These are phyloP conservation scores for Pachyrhizus erosus DNA, from an alignment of 306 rosid species.

Conservation along the genomic window DNA sequence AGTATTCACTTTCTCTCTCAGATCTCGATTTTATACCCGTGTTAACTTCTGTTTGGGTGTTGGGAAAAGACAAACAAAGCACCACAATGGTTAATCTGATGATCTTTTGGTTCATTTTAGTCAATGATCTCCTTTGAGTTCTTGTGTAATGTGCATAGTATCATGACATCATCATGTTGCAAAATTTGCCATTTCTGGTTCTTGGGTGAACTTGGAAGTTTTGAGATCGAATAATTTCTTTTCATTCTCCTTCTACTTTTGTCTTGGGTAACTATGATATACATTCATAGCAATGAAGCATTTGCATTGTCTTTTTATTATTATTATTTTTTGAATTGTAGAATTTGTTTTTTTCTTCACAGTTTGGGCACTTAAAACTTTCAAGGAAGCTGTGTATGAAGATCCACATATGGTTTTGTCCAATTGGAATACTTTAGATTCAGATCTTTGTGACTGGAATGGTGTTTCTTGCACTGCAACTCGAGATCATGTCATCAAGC, in stretches of 20 bases:
- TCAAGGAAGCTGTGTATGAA: constrained; percentile 83
- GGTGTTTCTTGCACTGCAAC: constrained; percentile 70
- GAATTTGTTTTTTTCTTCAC: constrained; percentile 40
- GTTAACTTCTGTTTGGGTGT: constrained; percentile 40
- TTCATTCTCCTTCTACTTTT: constrained; percentile 32
- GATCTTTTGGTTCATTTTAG: background rate
- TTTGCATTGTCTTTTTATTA: constrained; percentile 6
- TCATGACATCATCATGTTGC: constrained; percentile 19
- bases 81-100: constrained; percentile 38
- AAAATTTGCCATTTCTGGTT: constrained; percentile 18
- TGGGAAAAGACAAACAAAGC: constrained; percentile 28
- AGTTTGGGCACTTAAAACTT: constrained; percentile 72
- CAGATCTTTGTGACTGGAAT: constrained; percentile 91
- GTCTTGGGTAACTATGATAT: constrained; percentile 33
- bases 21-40: constrained; percentile 61
- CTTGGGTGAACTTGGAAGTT: constrained; percentile 29
- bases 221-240: constrained; percentile 40
- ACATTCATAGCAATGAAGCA: constrained; percentile 6
- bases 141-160: background rate
- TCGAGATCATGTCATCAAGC: constrained; percentile 76
- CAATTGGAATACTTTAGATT: constrained; percentile 76
- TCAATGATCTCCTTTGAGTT: background rate
- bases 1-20: constrained; percentile 45
- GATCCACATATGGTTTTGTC: constrained; percentile 80
- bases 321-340: constrained; percentile 32